Base-by-base conservation (phyloP, 202 grass and related monocot species). In the Carex sylvatica region DNA sequence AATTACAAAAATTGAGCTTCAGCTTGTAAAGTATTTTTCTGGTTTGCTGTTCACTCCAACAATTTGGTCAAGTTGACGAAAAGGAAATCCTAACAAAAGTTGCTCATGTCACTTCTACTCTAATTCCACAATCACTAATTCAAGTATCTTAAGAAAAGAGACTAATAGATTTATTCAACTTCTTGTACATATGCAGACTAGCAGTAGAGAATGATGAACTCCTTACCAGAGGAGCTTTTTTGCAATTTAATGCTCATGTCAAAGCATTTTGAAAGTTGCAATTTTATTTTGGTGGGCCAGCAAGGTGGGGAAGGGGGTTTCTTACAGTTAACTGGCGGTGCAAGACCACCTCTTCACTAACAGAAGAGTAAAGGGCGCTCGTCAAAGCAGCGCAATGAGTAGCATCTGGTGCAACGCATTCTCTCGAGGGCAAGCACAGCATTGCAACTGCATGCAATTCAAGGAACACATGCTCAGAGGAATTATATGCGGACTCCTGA, bases 371-470 rank as follows among this genome's bases (percentile, higher is more conserved):
- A 24, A 98, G 89, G 52, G 95, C 95, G 83, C 95, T 95, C 42
- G 91, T 86, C 81, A 98, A 88, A 80, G 95, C 88, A 55, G 95
- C 91, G 83, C 95, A 98, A 80, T 87, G 87, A 86, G 95, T 98
- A 79, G 92, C 92, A 93, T 98, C 92, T 44, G 92, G 95, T 54
- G 69, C 23, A 80, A 95, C 90, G 51, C 91, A 95, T 75, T 91
- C 92, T 38, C 90, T 93, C 71, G 92, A 95, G 86, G 92, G 95
- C 79, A 98, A 82, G 81, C 89, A 95, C 24, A 98, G 87, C 66
- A 93, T 93, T 87, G 91, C 92, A 78, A 89, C 92, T 49, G 90
- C 95, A 93, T 90, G 92, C 81, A 98, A 88, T 84, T 93, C 88
- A 63, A 95, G 84, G 70, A 80, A 93, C 79, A 89, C 80, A 86